Evolutionary conservation across 192 early-diverging fungal genomes (phyloP), one percentile per base, ranked within the genome.

Genomic region (Dissophora globulifera): DNA sequence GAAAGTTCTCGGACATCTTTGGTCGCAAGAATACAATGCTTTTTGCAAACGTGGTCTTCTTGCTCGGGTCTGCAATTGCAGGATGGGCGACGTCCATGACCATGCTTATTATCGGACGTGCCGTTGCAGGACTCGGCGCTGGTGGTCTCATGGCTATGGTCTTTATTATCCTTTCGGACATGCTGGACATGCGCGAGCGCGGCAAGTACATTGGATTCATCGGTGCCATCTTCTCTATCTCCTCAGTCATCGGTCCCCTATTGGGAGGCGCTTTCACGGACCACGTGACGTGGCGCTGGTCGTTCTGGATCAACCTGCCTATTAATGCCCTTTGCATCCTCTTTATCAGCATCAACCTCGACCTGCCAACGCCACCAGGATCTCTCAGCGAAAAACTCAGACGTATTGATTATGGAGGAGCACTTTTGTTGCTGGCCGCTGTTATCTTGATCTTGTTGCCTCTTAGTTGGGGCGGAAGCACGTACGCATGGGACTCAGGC

Each of bases 1-100:
- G 84, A 26, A 68, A 82, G 50, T 69, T 85, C 45, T 87, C 93
- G 48, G 94, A 97, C 53, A 92, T 95, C 33, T 93, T 95, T 80
- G 96, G 91, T 20, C 88, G 90, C 51, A 86, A 86, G 46, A 68
- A 67, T 7, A 69, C 89, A 26, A 69, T 90, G 31, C 55, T 91
- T 7, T 76, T 82, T 41, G 86, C 88, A 26, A 76, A 76, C 40
- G 55, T 78, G 3, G 57, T 90, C 16, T 88, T 88, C 64, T 81
- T 84, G n/a, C 32, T 84, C 12, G 84, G 85, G 10, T 87, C 83
- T 64, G 81, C 88, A 4, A 48, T 80, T 8, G 79, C 83, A 51
- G 86, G 83, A 23, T 60, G 82, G 61, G 84, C 90, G 6, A 78
- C 62, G 7, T 88, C 78, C 20, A 94, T 93, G 78, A 78, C 60